Conservation (phyloP, 129 eudicot genomes). For the Escallonia rubra region DNA sequence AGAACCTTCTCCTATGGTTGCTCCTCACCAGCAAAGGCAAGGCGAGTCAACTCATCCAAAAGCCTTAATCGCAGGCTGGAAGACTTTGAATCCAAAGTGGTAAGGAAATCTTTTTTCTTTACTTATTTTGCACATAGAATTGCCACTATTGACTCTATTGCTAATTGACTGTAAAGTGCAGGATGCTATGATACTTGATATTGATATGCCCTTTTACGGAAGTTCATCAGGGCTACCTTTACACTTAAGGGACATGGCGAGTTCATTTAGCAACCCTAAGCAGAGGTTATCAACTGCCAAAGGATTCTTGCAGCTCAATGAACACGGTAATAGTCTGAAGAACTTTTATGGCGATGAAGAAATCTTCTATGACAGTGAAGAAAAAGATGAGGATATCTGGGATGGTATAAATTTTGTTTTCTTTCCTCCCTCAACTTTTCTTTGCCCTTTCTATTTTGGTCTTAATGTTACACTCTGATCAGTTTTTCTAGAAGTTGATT, state of each 20-base stretch:
- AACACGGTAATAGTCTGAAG: conserved; percentile 3
- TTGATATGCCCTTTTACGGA: conserved; percentile 24
- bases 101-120: conserved; percentile 25
- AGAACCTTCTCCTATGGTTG: conserved; percentile 42
- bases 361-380: conserved; percentile 25
- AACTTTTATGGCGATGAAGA: conserved; percentile 31
- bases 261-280: conserved; percentile 19
- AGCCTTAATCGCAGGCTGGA: conserved; percentile 29
- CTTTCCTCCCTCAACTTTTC: conserved; percentile 1
- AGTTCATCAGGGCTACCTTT: conserved; percentile 30
- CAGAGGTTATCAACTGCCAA: conserved; percentile 16
- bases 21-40: conserved; percentile 35
- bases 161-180: conserved; percentile 11
- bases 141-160: background rate
- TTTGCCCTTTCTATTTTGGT: background rate
- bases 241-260: conserved; percentile 18
- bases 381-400: conserved; percentile 34
- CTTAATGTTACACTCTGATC: no score
- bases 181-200: conserved; percentile 43
- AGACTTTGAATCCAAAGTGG: conserved; percentile 43
- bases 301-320: conserved; percentile 22
- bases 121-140: conserved; percentile 12
- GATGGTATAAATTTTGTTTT: conserved; percentile 27
- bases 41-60: conserved; percentile 26
- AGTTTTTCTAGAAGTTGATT: no score